A percentile compares a stretch with the other conserved stretches of the same genome.
Conservation (phyloP, 176 grass and related monocot species). For the Rhynchospora breviuscula region DNA sequence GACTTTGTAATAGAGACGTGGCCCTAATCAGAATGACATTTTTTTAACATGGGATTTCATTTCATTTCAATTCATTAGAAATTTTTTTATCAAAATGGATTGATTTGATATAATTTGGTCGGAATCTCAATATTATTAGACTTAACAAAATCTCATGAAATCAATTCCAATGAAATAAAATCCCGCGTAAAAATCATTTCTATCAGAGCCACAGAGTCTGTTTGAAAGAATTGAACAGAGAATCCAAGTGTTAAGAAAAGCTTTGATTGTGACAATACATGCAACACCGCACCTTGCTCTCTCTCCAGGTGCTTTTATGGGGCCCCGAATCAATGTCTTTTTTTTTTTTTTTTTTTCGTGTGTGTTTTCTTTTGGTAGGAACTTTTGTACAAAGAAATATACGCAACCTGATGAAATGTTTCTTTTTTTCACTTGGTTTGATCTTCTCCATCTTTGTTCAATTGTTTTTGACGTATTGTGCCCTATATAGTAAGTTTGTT, state of each 20-base stretch:
- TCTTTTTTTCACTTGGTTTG: neutral
- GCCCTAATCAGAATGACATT: too few relatives aligned
- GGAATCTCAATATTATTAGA: too few relatives aligned
- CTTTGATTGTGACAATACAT: conserved; percentile 4
- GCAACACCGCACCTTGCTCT: neutral
- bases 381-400: neutral
- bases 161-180: too few relatives aligned
- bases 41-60: too few relatives aligned
- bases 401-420: conserved; percentile 16
- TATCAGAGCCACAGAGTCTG: neutral
- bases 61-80: too few relatives aligned
- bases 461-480: neutral
- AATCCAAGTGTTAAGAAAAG: neutral
- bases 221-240: neutral
- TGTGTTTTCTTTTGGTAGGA: neutral
- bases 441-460: neutral
- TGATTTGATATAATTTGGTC: too few relatives aligned
- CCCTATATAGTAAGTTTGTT: neutral
- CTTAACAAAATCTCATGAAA: too few relatives aligned
- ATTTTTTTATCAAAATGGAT: too few relatives aligned
- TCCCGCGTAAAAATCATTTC: too few relatives aligned
- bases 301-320: conserved; percentile 24
- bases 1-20: neutral
- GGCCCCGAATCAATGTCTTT: neutral
- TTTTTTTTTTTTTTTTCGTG: neutral